Conservation (phyloP, 208 protist genomes). For the Leishmania arabica region DNA sequence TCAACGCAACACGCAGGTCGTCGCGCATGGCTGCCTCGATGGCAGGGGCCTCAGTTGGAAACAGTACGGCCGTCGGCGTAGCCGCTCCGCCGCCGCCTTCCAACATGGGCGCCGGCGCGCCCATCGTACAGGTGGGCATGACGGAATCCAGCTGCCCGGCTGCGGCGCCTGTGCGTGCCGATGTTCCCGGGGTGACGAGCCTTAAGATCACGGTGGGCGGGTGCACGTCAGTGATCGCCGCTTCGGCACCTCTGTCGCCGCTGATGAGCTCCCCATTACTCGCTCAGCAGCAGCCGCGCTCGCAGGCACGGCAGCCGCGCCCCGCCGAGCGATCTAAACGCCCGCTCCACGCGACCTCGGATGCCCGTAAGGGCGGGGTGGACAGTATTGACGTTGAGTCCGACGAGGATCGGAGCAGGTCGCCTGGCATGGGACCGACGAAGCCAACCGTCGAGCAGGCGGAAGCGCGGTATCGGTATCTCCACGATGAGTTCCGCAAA, state of each 20-base stretch:
- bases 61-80: not conserved
- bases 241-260: constrained; percentile 11
- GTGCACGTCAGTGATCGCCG: not conserved
- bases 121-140: not conserved
- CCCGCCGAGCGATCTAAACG: not conserved
- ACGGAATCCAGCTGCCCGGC: not conserved
- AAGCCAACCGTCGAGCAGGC: constrained; percentile 30
- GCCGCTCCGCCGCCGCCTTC: not conserved
- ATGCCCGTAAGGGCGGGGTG: not conserved
- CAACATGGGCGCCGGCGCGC: not conserved
- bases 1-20: not conserved
- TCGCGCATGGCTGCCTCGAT: not conserved
- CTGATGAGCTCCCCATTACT: constrained; percentile 8
- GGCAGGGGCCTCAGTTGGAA: not conserved
- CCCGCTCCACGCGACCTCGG: not conserved
- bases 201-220: constrained; percentile 17
- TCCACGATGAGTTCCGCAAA: constrained; percentile 49
- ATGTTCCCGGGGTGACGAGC: not conserved
- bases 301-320: not conserved
- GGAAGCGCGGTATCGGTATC: constrained; percentile 41
- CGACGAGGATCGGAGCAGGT: not conserved
- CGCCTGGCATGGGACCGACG: not conserved
- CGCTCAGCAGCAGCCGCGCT: not conserved
- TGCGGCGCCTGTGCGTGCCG: not conserved
- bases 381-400: not conserved